These are phyloP conservation scores for Candida neerlandica DNA, from an alignment of 1,139 yeast species.

Conservation along the genomic window DNA sequence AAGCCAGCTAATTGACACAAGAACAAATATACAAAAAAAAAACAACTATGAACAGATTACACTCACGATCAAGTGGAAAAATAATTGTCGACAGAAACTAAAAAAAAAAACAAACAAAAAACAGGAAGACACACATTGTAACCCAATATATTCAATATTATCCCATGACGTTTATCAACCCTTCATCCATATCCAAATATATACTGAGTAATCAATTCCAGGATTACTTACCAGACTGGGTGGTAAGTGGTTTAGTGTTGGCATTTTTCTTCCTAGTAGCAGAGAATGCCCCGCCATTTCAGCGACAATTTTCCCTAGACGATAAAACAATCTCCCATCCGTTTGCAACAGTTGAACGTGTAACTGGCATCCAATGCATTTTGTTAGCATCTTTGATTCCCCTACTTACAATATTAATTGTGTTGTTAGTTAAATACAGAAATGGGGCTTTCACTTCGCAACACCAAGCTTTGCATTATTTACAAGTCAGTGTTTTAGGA, in stretches of 20 bases:
- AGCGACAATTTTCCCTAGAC: conserved; percentile 31
- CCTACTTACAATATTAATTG: conserved; percentile 15
- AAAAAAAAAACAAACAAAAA: no score
- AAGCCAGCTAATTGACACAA: no score
- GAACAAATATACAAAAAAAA: no score
- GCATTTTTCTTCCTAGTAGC: conserved; percentile 35
- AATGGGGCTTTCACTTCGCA: conserved; percentile 9
- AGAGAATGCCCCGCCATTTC: conserved; percentile 38
- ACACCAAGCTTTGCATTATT: conserved; percentile 19
- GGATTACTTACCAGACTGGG: conserved; percentile 34
- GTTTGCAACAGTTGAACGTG: conserved; percentile 41
- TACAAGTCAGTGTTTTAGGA: conserved; percentile 30
- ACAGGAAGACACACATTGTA: no score
- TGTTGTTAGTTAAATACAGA: conserved; percentile 11
- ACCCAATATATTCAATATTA: no score
- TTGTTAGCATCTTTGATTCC: conserved; percentile 23
- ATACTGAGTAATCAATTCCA: conserved; percentile 16
- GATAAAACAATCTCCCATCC: conserved; percentile 47
- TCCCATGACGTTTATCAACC: conserved; percentile 12
- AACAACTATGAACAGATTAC: no score
- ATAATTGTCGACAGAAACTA: no score
- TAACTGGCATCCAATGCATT: conserved; percentile 26
- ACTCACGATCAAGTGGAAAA: no score
- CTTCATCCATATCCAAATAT: conserved; percentile 10
- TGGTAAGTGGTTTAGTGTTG: conserved; percentile 25